Evolutionary conservation across 2,329 filamentous ascomycete species (phyloP).

Genomic region (Neodidymelliopsis sp.): DNA sequence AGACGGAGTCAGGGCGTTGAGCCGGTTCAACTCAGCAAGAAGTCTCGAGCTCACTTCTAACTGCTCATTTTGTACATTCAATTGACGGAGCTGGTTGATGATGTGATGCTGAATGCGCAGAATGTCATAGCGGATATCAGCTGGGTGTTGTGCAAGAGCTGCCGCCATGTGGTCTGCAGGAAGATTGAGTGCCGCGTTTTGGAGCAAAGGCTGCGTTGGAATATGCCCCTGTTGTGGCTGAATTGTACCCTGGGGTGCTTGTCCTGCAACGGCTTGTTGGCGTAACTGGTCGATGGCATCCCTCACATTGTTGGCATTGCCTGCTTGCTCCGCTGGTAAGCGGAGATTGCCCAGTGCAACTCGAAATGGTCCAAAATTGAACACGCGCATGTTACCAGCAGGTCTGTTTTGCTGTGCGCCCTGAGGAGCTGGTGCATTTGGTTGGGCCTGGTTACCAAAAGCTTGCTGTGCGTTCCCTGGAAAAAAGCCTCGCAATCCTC

Average conservation of each 20-base stretch:
- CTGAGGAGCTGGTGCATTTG: constrained; percentile 27
- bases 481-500: constrained; percentile 29
- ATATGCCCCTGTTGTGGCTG: constrained; percentile 25
- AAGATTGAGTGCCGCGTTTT: constrained; percentile 14
- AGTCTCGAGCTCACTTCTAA: constrained; percentile 44
- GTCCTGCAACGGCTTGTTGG: constrained; percentile 31
- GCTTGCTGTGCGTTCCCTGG: constrained; percentile 29
- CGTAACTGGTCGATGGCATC: constrained; percentile 36
- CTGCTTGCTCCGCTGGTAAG: constrained; percentile 36
- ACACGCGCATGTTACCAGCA: constrained; percentile 45
- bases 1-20: constrained; percentile 22
- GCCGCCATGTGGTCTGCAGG: constrained; percentile 26
- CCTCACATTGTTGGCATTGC: constrained; percentile 32
- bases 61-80: constrained; percentile 45
- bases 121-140: constrained; percentile 47
- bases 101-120: constrained; percentile 49
- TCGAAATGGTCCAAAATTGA: constrained; percentile 47
- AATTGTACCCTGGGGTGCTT: constrained; percentile 31
- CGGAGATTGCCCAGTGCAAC: constrained; percentile 47
- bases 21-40: constrained; percentile 41
- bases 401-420: constrained; percentile 31
- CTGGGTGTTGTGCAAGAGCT: constrained; percentile 37
- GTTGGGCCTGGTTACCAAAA: constrained; percentile 33
- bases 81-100: constrained; percentile 44
- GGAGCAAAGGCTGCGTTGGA: constrained; percentile 13